Base-by-base conservation (phyloP, 495 filamentous ascomycete genomes). In the Neurospora sp. region DNA sequence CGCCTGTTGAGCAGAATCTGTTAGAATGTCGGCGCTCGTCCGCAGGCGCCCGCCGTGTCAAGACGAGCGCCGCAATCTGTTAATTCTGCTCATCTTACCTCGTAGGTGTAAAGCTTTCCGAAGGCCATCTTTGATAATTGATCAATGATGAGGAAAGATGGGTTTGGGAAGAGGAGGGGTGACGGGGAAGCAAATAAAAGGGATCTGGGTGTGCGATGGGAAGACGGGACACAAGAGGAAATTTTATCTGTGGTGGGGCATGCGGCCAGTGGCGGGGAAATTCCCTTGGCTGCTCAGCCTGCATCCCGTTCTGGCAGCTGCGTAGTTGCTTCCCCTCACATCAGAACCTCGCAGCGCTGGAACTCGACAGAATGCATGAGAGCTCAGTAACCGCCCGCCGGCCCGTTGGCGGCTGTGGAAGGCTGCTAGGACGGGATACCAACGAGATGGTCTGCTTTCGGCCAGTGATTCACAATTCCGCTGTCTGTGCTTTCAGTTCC, bases 81-180 rank as follows among this genome's bases (percentile, higher is more conserved):
- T 4, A 75, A 74, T 31, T 72, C 68, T 69, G 71, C 46, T 37
- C 68, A 48, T 76, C 93, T 83, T 90, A 97, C 96, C 83, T 87
- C 80, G 82, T 88, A 89, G 82, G 90, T 91, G 87, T 96, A 98
- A 79, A 99, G 88, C 89, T 97, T 98, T 87, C 96, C 96, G 88
- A 98, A 98, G 75, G 91, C 84, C 92, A 95, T 96, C 82, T 86
- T 92, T 84, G 74, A 78, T 80, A 73, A 72, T n/a, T 73, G 69
- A 75, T 72, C 66, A 71, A 69, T 70, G 70, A 42, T 42, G 53
- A 46, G 70, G 53, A 48, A 66, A 72, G 72, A 70, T 46, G 37
- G 48, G 75, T 74, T 71, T 72, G 53, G 69, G 72, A 71, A 74
- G 75, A 71, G 73, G 72, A 39, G 74, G 71, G 70, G 68, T 74